Percentiles rank a stretch among this genome's conserved stretches.
phyloP scores from a whole-genome alignment of 257 asterid species.

The Solanum sitiens region DNA sequence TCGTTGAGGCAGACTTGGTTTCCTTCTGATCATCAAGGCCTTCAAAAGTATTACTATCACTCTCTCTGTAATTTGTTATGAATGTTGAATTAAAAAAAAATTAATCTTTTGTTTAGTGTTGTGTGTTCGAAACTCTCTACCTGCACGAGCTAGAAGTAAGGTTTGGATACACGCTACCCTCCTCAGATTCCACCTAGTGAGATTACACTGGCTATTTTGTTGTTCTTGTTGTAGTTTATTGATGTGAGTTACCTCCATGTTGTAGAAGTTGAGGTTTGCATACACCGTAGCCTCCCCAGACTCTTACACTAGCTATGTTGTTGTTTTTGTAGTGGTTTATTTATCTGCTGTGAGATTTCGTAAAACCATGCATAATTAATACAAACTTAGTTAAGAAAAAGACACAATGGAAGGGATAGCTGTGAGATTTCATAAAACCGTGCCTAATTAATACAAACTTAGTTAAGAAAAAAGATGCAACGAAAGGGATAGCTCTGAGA shows the following conservation, averaged over 20 bases:
- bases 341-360: neutral
- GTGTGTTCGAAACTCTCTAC: neutral
- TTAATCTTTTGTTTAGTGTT: neutral
- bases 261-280: neutral
- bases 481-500: neutral
- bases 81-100: neutral
- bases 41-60: slow-evolving; percentile 38
- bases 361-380: neutral
- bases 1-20: slow-evolving; percentile 89
- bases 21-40: slow-evolving; percentile 77
- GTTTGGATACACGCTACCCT: neutral
- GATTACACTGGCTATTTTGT: neutral
- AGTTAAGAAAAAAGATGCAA: neutral
- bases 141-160: neutral
- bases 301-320: neutral
- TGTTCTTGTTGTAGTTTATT: neutral
- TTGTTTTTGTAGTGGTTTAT: neutral
- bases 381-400: neutral
- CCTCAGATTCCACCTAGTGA: neutral
- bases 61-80: neutral
- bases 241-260: neutral
- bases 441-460: neutral
- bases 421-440: neutral
- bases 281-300: neutral
- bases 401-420: neutral